A percentile compares a stretch with the other conserved stretches of the same genome.
Conservation (phyloP, 2,329 filamentous ascomycete species). For the Chaetomiaceae sp. region DNA sequence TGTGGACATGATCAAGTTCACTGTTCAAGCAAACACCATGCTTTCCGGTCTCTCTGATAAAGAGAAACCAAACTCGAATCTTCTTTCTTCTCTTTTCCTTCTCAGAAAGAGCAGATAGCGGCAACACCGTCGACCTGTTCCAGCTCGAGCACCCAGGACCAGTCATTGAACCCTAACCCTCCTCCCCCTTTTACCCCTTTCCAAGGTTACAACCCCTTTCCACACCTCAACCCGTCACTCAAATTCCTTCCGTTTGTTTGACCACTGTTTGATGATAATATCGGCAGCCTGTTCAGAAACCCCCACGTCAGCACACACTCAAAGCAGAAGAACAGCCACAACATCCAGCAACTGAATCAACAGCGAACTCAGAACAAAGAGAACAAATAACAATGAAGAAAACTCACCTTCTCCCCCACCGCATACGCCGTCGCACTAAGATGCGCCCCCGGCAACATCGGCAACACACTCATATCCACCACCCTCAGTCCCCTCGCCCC, state of each 20-base stretch:
- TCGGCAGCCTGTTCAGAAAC: slow-evolving; percentile 12
- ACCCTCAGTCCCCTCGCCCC: slow-evolving; percentile 20
- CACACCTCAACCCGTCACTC: neutral
- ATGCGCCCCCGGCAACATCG: slow-evolving; percentile 18
- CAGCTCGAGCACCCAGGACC: too few relatives aligned
- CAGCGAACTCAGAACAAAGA: neutral
- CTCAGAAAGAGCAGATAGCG: too few relatives aligned
- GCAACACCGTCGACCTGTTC: too few relatives aligned
- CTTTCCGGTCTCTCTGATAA: too few relatives aligned
- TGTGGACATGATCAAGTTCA: too few relatives aligned
- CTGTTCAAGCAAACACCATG: too few relatives aligned
- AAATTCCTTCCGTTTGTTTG: neutral
- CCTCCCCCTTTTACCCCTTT: neutral
- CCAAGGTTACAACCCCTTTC: too few relatives aligned
- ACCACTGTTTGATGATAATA: slow-evolving; percentile 16
- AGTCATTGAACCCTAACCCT: neutral
- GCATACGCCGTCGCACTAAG: slow-evolving; percentile 23
- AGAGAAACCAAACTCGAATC: too few relatives aligned
- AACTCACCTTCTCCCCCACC: slow-evolving; percentile 22
- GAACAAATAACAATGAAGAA: neutral
- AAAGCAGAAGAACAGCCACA: too few relatives aligned
- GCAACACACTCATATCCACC: slow-evolving; percentile 23
- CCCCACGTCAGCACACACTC: neutral
- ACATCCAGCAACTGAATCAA: neutral
- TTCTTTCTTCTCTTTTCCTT: too few relatives aligned